Percentiles rank a stretch among this genome's conserved stretches.
Evolutionary conservation across 169 alveolate species (phyloP).

Genomic region (Cryptosporidium parvum): DNA sequence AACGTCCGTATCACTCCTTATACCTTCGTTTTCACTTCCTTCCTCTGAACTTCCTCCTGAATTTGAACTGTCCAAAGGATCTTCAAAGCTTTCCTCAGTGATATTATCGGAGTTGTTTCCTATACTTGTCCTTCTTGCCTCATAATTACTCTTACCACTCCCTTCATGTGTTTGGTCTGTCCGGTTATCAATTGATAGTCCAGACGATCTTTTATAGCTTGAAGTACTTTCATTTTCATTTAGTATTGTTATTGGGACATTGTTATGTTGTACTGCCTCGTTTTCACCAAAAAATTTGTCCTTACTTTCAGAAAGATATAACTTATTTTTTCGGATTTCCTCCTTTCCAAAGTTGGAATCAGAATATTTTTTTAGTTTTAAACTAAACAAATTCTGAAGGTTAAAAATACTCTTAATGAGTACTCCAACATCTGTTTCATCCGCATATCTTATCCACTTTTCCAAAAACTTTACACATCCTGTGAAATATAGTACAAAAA

Average conservation of each 20-base stretch:
- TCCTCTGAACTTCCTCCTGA: constrained; percentile 6
- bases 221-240: constrained; percentile 43
- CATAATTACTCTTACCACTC: background rate
- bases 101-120: background rate
- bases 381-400: constrained; percentile 27
- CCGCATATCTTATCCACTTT: constrained; percentile 73
- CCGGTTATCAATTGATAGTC: background rate
- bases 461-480: constrained; percentile 67
- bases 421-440: constrained; percentile 58
- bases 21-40: background rate
- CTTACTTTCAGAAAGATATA: background rate
- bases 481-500: constrained; percentile 59
- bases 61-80: constrained; percentile 3
- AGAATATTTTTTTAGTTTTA: background rate
- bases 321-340: background rate
- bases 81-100: constrained; percentile 11
- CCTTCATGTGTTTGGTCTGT: constrained; percentile 16
- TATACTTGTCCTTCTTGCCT: background rate
- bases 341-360: constrained; percentile 19
- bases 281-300: background rate
- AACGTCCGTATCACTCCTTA: background rate
- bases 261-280: background rate
- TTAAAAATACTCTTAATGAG: constrained; percentile 33
- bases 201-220: constrained; percentile 16
- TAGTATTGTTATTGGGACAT: constrained; percentile 41